Conservation (phyloP, 805 yeast species). For the Kluyveromyces wickerhamii region DNA sequence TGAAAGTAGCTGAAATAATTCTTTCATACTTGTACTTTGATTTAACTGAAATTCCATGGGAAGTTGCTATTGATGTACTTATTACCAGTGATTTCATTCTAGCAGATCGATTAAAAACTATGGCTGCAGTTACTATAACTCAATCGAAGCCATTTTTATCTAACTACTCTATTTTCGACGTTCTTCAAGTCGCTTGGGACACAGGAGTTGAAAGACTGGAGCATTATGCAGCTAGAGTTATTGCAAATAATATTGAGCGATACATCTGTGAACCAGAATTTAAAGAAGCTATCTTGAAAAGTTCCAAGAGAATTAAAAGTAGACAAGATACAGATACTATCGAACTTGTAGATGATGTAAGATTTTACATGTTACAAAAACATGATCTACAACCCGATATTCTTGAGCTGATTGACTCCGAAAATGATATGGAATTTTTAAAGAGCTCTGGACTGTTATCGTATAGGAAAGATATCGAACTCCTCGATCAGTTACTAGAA, state of each 20-base stretch:
- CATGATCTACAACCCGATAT: conserved; percentile 26
- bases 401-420: conserved; percentile 16
- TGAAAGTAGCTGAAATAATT: conserved; percentile 41
- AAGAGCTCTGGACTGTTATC: conserved; percentile 17
- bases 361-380: conserved; percentile 44
- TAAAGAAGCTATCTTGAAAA: conserved; percentile 33
- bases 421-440: conserved; percentile 14
- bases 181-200: conserved; percentile 60
- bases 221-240: conserved; percentile 47
- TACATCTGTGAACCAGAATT: conserved; percentile 35
- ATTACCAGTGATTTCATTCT: conserved; percentile 48
- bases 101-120: conserved; percentile 55
- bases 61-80: conserved; percentile 47
- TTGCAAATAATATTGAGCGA: conserved; percentile 42
- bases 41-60: conserved; percentile 42
- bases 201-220: conserved; percentile 59
- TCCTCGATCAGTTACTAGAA: conserved; percentile 35
- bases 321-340: conserved; percentile 75
- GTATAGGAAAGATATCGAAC: conserved; percentile 29
- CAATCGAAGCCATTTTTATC: conserved; percentile 25
- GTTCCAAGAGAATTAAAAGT: conserved; percentile 47
- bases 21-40: conserved; percentile 56
- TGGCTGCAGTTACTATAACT: conserved; percentile 44
- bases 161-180: conserved; percentile 41
- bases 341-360: conserved; percentile 69